Conservation (phyloP, 2,329 filamentous ascomycete genomes). For the Uncinocarpus reesii region DNA sequence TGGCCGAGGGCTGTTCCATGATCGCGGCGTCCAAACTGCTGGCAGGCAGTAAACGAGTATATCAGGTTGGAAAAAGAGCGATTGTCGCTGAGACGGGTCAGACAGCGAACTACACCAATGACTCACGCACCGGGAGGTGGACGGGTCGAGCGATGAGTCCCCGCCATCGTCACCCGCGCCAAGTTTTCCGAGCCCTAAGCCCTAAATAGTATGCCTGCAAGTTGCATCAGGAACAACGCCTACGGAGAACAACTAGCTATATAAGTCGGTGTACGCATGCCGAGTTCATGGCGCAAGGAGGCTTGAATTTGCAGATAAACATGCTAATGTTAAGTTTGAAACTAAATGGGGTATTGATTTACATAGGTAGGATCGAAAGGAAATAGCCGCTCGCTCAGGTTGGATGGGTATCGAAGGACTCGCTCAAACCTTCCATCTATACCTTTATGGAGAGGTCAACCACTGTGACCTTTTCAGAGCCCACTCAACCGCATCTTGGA, state of each 20-base stretch:
- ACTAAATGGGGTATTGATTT: not conserved
- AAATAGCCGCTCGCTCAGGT: not conserved
- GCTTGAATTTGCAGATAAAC: no score
- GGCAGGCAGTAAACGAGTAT: no score
- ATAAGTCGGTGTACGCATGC: no score
- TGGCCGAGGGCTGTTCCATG: constrained; percentile 16
- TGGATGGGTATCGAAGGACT: constrained; percentile 2
- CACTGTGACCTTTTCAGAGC: constrained; percentile 50
- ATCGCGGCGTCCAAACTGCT: not conserved
- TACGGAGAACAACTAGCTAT: no score
- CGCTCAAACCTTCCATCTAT: not conserved
- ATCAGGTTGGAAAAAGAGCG: no score
- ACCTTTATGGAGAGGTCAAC: constrained; percentile 9
- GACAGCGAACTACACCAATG: not conserved
- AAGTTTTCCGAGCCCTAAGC: constrained; percentile 10
- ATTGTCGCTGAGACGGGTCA: not conserved
- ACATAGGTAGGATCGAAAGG: not conserved
- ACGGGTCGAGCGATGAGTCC: constrained; percentile 1
- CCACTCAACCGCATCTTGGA: constrained; percentile 67
- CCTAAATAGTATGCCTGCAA: constrained; percentile 1
- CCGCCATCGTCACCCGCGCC: constrained; percentile 4
- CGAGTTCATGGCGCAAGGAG: no score
- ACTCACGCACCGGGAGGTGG: not conserved
- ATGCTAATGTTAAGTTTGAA: not conserved
- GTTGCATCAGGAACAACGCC: not conserved